Percentiles rank a stretch among this genome's conserved stretches.
These are phyloP conservation scores for Lentinula sp. DNA, from an alignment of 768 basidiomycete species.

Conservation along the genomic window DNA sequence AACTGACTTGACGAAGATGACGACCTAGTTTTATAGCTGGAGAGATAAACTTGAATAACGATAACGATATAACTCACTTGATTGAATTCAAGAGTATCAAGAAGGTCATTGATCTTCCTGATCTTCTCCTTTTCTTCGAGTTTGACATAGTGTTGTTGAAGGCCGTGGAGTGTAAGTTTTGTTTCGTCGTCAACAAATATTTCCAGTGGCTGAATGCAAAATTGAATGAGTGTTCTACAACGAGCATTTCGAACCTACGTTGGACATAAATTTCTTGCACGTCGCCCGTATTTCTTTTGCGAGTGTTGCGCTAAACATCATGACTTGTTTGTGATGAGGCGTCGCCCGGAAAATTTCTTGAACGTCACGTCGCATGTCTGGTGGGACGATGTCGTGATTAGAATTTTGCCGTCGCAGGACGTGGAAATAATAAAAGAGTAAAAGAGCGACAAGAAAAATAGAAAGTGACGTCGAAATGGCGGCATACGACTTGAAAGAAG, in stretches of 20 bases:
- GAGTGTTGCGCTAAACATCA: constrained; percentile 99
- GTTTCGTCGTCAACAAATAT: constrained; percentile 99
- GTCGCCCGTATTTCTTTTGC: constrained; percentile 95
- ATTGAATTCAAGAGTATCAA: constrained; percentile 97
- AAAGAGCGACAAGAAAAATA: constrained; percentile 11
- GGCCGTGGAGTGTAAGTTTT: constrained; percentile 93
- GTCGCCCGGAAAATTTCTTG: constrained; percentile 99
- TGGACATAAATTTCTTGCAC: constrained; percentile 99
- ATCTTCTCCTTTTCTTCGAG: constrained; percentile 94
- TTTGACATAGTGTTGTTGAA: constrained; percentile 98
- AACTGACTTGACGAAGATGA: constrained; percentile 99
- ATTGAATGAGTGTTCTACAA: neutral
- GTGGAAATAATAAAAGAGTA: constrained; percentile 26
- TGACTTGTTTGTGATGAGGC: constrained; percentile 99
- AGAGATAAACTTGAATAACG: neutral
- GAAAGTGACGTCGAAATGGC: constrained; percentile 8
- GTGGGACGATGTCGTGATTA: constrained; percentile 63
- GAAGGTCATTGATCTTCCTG: constrained; percentile 90
- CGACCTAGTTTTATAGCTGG: constrained; percentile 56
- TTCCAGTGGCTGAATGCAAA: constrained; percentile 75
- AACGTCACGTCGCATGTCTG: constrained; percentile 99
- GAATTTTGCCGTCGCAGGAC: constrained; percentile 44
- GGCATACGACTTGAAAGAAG: constrained; percentile 25
- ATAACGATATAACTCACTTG: constrained; percentile 50
- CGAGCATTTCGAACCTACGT: constrained; percentile 48